Evolutionary conservation across 1,284 basidiomycete genomes (phyloP).

Genomic region (Trichosporon asahii): DNA sequence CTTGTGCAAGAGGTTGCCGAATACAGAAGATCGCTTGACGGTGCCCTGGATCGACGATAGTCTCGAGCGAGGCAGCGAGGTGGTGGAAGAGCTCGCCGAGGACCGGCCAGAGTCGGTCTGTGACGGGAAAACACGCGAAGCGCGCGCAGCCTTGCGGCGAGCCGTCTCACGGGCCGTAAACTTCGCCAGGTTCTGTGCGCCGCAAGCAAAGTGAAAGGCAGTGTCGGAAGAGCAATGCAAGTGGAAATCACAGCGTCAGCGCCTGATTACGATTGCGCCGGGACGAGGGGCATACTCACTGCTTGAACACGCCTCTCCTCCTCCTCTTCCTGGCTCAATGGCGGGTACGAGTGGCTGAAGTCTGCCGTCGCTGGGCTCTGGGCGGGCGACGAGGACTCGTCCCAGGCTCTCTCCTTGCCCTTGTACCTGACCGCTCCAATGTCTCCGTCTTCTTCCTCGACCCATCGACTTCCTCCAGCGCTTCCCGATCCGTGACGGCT

Average conservation of each 20-base stretch:
- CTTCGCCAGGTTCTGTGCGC: slow-evolving; percentile 44
- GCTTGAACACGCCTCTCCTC: slow-evolving; percentile 48
- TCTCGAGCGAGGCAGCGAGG: slow-evolving; percentile 18
- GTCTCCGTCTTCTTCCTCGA: slow-evolving; percentile 26
- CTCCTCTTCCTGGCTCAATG: slow-evolving; percentile 42
- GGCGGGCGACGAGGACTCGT: slow-evolving; percentile 27
- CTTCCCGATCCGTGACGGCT: slow-evolving; percentile 18
- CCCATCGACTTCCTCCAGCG: slow-evolving; percentile 14
- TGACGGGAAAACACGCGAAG: slow-evolving; percentile 33
- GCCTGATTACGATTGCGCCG: neutral
- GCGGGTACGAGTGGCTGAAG: slow-evolving; percentile 34
- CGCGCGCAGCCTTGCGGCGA: slow-evolving; percentile 39
- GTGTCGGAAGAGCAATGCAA: neutral
- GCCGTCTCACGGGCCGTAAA: slow-evolving; percentile 48
- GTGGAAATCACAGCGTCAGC: slow-evolving; percentile 13
- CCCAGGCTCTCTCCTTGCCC: slow-evolving; percentile 37
- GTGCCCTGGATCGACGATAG: slow-evolving; percentile 20
- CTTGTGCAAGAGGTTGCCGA: slow-evolving; percentile 31
- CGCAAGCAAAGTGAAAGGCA: neutral
- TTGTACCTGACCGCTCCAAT: slow-evolving; percentile 24
- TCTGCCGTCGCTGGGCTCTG: neutral
- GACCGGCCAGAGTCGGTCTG: slow-evolving; percentile 21
- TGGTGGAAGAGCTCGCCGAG: slow-evolving; percentile 24
- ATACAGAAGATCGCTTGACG: slow-evolving; percentile 28
- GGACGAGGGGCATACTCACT: slow-evolving; percentile 28